Base-by-base conservation (phyloP, 2,329 filamentous ascomycete genomes). In the Fusarium sp. region DNA sequence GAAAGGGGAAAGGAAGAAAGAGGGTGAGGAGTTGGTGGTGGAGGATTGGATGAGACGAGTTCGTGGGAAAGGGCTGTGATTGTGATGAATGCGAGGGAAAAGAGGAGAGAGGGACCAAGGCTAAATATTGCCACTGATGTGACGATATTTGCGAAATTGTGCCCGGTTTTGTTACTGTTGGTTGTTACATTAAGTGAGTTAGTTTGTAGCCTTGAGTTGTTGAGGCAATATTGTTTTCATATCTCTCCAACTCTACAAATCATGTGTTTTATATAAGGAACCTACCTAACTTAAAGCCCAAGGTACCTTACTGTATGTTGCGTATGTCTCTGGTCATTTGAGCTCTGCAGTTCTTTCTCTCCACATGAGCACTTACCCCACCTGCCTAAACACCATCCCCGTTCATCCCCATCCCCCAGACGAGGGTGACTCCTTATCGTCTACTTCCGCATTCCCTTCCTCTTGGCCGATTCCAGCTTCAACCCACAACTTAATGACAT, bases 101-200 rank as follows among this genome's bases (percentile, higher is more conserved):
- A 30, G 27, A 30, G 27, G 27, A 30, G 27, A 53, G 52, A 59
- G 60, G 61, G 55, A 71, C 62, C 64, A 70, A 70, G 59, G 63
- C 69, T 68, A 67, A 55, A 53, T 55, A 19, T 70, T 67, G 63
- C 67, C 62, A 61, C 58, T 61, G 32, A 62, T 62, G 56, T 62
- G 56, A 62, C 40, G 56, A 61, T 62, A 47, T 61, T 54, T 56
- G 45, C 32, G 54, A 30, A 39, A 51, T 47, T 44, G 19, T 53
- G 65, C 65, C 65, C 52, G 35, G 54, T 68, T 68, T 68, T 67
- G 45, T 51, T 43, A 8, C 11, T 62, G 48, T 64, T 54, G 57
- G 43, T 49, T 60, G 52, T 40, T 37, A 22, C 14, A 60, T 55
- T 3, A 7, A 23, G 23, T 23, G 23, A 23, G 23, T 46, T 35